These are phyloP conservation scores for Erodium maritimum DNA, from an alignment of 345 rosid species.

Conservation along the genomic window DNA sequence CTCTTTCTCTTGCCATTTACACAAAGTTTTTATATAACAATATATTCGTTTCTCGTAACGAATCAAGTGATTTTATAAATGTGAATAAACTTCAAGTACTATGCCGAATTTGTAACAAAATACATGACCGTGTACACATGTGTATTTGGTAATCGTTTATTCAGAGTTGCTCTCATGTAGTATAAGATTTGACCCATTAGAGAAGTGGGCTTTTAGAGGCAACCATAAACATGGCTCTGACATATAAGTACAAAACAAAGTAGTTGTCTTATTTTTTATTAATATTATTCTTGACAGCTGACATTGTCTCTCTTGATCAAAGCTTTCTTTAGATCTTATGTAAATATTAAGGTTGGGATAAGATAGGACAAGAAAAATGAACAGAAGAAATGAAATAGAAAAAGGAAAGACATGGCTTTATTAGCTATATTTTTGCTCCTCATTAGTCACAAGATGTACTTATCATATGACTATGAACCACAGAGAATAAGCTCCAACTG, in stretches of 20 bases:
- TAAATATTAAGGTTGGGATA: neutral
- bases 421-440: neutral
- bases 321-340: neutral
- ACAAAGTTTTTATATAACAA: too few species aligned
- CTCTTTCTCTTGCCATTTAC: too few species aligned
- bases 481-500: slow-evolving; percentile 20
- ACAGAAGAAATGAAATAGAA: neutral
- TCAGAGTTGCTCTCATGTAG: too few species aligned
- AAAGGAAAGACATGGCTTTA: neutral
- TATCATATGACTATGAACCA: slow-evolving; percentile 10
- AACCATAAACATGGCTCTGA: neutral
- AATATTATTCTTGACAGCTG: neutral
- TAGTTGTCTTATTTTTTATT: neutral
- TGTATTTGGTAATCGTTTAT: too few species aligned
- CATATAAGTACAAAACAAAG: neutral
- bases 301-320: neutral
- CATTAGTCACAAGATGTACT: neutral
- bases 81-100: too few species aligned
- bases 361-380: neutral
- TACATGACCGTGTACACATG: too few species aligned
- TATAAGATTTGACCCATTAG: too few species aligned
- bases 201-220: neutral
- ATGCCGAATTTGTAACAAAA: too few species aligned
- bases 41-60: too few species aligned
- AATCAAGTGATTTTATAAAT: too few species aligned